Base-by-base conservation (phyloP, 805 yeast species). In the Yueomyces sp. region DNA sequence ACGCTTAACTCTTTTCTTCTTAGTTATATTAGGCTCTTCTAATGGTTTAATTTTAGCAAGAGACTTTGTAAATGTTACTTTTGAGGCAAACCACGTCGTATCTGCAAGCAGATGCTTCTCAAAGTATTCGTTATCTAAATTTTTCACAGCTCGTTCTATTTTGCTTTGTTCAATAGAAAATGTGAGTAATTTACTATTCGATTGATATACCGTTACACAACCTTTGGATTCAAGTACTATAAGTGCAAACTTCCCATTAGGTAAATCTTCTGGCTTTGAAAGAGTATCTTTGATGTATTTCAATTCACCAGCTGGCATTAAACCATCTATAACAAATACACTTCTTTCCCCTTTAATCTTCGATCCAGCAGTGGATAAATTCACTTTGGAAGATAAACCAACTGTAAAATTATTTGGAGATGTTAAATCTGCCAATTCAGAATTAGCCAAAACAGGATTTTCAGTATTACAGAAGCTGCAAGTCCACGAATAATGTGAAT, bases 1-100 rank as follows among this genome's bases (percentile, higher is more conserved):
- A 26, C 58, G 41, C 37, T 44, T 47, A 12, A 42, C 42, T 27
- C 56, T 39, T 37, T 45, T 48, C 9, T 37, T 42, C 4, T 34
- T 40, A 30, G 6, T 9, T 19, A 19, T 19, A 11, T 37, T 41
- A 4, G 39, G 11, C 29, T 28, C 39, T 27, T 32, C 28, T 36
- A 43, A 32, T 9, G 29, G 19, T 12, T 29, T 27, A 19, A 43
- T 26, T 33, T 12, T 30, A 19, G 19, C 19, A 19, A 19, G 19
- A 30, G 33, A 6, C 42, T 38, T 40, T 37, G 28, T n/a, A 38
- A 3, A 38, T 28, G 3, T 34, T 27, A 8, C 36, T 32, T 37
- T 40, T 41, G 37, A 34, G n/a, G 12, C 6, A 40, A 42, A 42
- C 42, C 44, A 42, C 26, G 42, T 36, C 5, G 7, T 9, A 11